Percentiles rank a stretch among this genome's conserved stretches.
phyloP scores from a whole-genome alignment of 306 rosid genomes.

The Styphnolobium japonicum region DNA sequence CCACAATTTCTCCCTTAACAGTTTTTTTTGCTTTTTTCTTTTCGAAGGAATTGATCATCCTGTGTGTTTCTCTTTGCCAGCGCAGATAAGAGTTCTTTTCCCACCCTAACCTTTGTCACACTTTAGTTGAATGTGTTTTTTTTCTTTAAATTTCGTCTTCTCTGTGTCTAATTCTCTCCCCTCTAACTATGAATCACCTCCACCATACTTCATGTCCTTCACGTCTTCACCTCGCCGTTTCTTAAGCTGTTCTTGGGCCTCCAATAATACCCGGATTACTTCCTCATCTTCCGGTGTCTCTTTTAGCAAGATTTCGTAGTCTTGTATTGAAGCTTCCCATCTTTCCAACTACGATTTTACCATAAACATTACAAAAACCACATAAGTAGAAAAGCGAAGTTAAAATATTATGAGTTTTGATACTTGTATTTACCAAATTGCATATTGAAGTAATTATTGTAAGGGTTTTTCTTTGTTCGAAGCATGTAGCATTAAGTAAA shows the following conservation, averaged over 20 bases:
- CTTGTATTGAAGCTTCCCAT: conserved; percentile 75
- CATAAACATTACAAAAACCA: not conserved
- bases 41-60: not conserved
- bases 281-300: conserved; percentile 60
- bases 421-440: not conserved
- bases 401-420: not conserved
- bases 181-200: not conserved
- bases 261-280: conserved; percentile 43
- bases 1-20: not conserved
- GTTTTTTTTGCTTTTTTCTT: not conserved
- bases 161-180: not conserved
- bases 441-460: not conserved
- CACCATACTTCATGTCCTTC: conserved; percentile 7
- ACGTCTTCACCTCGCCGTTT: conserved; percentile 28
- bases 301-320: conserved; percentile 58
- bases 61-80: not conserved
- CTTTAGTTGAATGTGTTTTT: not conserved
- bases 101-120: not conserved
- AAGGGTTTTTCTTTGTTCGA: not conserved
- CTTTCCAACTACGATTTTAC: conserved; percentile 53
- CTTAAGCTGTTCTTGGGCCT: conserved; percentile 48
- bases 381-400: not conserved
- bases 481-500: not conserved
- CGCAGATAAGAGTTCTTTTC: not conserved
- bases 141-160: not conserved